These are phyloP conservation scores for Entomortierella beljakovae DNA, from an alignment of 192 early-diverging fungal genomes.

Conservation along the genomic window DNA sequence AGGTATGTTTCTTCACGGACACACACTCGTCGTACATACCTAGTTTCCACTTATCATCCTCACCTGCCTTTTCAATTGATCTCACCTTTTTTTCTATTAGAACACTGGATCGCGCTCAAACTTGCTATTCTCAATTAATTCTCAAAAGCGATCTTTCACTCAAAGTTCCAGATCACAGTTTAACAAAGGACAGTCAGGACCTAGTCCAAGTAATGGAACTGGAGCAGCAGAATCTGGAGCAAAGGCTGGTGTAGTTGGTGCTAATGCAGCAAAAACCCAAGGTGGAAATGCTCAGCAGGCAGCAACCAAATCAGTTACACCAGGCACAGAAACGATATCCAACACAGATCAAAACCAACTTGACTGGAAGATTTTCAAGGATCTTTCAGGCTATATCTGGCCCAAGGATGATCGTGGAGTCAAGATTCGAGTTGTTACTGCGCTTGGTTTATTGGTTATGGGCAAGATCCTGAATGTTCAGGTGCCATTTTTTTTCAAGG, in stretches of 20 bases:
- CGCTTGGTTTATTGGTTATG: conserved; percentile 84
- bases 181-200: conserved; percentile 1
- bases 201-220: conserved; percentile 1
- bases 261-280: conserved; percentile 5
- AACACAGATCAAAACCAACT: conserved; percentile 37
- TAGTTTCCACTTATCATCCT: too few relatives aligned
- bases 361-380: conserved; percentile 77
- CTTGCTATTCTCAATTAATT: not conserved
- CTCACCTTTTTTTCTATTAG: not conserved
- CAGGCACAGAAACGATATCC: conserved; percentile 9
- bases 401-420: conserved; percentile 88
- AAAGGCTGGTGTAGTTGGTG: conserved; percentile 3
- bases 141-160: conserved; percentile 23
- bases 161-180: conserved; percentile 17
- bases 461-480: conserved; percentile 92
- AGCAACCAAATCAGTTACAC: conserved; percentile 1
- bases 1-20: not conserved
- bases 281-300: not conserved
- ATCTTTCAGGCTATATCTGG: conserved; percentile 85
- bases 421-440: conserved; percentile 88
- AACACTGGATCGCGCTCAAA: not conserved
- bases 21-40: too few relatives aligned
- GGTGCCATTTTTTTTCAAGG: conserved; percentile 96
- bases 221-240: conserved; percentile 4
- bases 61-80: too few relatives aligned